Evolutionary conservation across 1,284 basidiomycete genomes (phyloP), one percentile per base, ranked within the genome.

Genomic region (Boletus sp.): DNA sequence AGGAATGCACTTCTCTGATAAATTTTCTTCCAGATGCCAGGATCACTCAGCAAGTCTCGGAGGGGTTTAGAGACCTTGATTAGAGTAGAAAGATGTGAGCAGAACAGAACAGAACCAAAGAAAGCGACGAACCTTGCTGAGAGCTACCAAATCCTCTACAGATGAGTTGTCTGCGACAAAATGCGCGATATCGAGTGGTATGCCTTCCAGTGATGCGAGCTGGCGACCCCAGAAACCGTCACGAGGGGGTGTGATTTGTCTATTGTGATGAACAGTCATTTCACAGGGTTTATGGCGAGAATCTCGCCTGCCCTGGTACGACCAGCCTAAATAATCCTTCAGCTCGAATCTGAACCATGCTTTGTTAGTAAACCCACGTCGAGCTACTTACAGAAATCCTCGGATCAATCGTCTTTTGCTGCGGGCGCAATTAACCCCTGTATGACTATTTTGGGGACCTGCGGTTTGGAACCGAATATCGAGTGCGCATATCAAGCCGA

Each of bases 51-150:
- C 29, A 54, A 17, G 19, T 7, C 8, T 20, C 23, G 47, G 23
- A 43, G 38, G 5, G 16, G 12, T 32, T 51, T 50, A 22, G 52
- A 50, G 14, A 46, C 52, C 52, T 54, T 2, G 2, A 40, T 29
- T 17, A 36, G 16, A 34, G 20, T 1, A 16, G 19, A 23, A n/a
- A 4, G 9, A 23, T 3, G 12, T 49, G n/a, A 35, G 38, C 5
- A 22, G 29, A n/a, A 19, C 4, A 14, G 20, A 16, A 8, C 9
- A 4, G 7, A 14, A 27, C 4, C 4, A 13, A 27, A 19, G 20
- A 33, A 23, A 40, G 22, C 19, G n/a, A 41, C 45, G 3, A 5
- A 46, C 45, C 5, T 9, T 13, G 7, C 38, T 41, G 13, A 46
- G 44, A 27, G 37, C 30, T 12, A 46, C 8, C 26, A 46, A 5